Evolutionary conservation across 2,329 filamentous ascomycete genomes (phyloP), one percentile per base, ranked within the genome.

Genomic region (Metarhizium album): DNA sequence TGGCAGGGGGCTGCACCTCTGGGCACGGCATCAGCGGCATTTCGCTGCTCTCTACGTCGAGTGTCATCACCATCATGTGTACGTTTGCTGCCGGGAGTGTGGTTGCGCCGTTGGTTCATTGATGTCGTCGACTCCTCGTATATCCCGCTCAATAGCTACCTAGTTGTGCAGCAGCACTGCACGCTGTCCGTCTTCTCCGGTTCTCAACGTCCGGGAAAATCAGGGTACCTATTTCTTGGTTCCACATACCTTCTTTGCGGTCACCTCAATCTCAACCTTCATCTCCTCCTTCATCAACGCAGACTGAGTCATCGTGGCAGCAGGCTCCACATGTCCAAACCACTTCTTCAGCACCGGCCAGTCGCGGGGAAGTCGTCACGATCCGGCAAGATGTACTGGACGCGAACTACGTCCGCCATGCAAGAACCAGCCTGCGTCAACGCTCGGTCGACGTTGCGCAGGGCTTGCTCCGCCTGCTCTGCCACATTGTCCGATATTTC

Each of bases 1-100:
- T 85, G 50, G 82, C 78, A 0, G 82, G 81, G 2, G 83, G 83
- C 0, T 87, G 83, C 55, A 84, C 83, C 0, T 83, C 79, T 4
- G 83, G 83, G 0, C 83, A 87, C 61, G 83, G 83, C 0, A 80
- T 87, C 55, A 84, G 78, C 52, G 83, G 83, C 0, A 73, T 86
- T 59, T 76, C 78, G n/a, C 67, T 82, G 53, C 67, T 86, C 47
- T 81, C 77, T 0, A 65, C 76, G 3, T 77, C 81, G 9, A 86
- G 83, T 59, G 70, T 84, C 50, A 62, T 86, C 13, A 82, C 79
- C 0, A 79, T 84, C 23, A 74, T 64, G 2, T 67, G 73, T 4
- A 75, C 80, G 57, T 84, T 86, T 67, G 73, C 61, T 1, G 72
- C 72, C 0, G 82, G 79, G 3, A 60, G 59, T 33, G 47, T 60